Evolutionary conservation across 1,284 basidiomycete species (phyloP).

Genomic region (Acaromyces ingoldii): DNA sequence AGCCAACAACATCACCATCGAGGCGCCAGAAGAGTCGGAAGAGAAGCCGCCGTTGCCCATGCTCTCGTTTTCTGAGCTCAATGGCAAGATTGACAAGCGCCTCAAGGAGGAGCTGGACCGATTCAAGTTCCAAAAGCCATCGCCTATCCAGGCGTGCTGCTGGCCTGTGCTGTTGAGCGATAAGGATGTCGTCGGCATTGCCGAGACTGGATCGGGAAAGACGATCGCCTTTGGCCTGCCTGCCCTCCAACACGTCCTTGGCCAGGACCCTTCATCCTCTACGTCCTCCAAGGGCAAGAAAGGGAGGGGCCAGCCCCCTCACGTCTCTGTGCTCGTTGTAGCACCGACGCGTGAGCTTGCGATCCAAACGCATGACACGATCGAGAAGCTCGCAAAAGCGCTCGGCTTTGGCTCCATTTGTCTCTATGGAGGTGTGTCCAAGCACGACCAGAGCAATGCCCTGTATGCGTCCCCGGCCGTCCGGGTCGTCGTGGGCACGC

Average conservation of each 20-base stretch:
- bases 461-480: conserved; percentile 56
- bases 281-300: too few relatives aligned
- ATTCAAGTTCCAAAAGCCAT: conserved; percentile 74
- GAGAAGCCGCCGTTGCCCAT: conserved; percentile 58
- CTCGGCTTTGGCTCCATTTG: conserved; percentile 76
- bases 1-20: conserved; percentile 48
- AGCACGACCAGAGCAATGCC: conserved; percentile 70
- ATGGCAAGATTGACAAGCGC: conserved; percentile 63
- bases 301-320: conserved; percentile 42
- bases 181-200: conserved; percentile 88
- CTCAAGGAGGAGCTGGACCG: conserved; percentile 59
- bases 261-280: conserved; percentile 29
- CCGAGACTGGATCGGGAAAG: conserved; percentile 91
- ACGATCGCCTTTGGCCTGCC: conserved; percentile 95
- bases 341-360: conserved; percentile 92
- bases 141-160: conserved; percentile 90
- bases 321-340: conserved; percentile 74
- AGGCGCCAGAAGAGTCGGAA: conserved; percentile 50
- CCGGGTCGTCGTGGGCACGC: conserved; percentile 85
- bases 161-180: conserved; percentile 85
- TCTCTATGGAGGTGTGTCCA: conserved; percentile 86
- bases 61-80: conserved; percentile 69
- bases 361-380: conserved; percentile 84
- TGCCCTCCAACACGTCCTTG: conserved; percentile 67
- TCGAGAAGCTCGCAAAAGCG: conserved; percentile 70